These are phyloP conservation scores for Primulina tabacum DNA, from an alignment of 257 asterid genomes.

Conservation along the genomic window DNA sequence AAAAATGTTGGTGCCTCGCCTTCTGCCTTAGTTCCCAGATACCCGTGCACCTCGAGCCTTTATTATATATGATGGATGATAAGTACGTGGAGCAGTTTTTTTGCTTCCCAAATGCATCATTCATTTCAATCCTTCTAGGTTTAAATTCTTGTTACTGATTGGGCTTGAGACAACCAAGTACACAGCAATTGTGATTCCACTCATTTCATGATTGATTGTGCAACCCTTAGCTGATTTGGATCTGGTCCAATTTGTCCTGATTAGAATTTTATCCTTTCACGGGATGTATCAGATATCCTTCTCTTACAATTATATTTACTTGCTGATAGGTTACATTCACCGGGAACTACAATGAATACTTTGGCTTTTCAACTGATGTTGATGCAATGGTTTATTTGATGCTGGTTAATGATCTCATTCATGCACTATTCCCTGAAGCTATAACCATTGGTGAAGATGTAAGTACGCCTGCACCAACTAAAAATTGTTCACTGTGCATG, in stretches of 20 bases:
- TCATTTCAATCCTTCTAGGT: neutral
- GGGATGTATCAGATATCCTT: neutral
- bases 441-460: slow-evolving; percentile 95
- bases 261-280: neutral
- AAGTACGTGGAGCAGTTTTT: neutral
- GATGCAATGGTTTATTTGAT: slow-evolving; percentile 97
- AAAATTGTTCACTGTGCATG: neutral
- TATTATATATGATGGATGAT: neutral
- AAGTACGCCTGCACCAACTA: slow-evolving; percentile 32
- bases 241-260: neutral
- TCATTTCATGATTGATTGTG: neutral
- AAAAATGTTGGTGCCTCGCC: neutral
- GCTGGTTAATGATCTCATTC: slow-evolving; percentile 92
- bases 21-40: too few species aligned
- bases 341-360: slow-evolving; percentile 90
- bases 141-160: neutral
- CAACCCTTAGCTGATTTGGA: neutral
- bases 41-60: too few species aligned
- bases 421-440: slow-evolving; percentile 87
- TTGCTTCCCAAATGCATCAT: neutral
- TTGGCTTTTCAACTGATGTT: slow-evolving; percentile 79
- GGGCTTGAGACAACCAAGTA: neutral
- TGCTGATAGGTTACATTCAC: slow-evolving; percentile 69
- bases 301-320: slow-evolving; percentile 30
- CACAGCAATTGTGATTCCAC: neutral